Conservation (phyloP, 1,284 basidiomycete genomes). For the Apiotrichum veenhuisii region DNA sequence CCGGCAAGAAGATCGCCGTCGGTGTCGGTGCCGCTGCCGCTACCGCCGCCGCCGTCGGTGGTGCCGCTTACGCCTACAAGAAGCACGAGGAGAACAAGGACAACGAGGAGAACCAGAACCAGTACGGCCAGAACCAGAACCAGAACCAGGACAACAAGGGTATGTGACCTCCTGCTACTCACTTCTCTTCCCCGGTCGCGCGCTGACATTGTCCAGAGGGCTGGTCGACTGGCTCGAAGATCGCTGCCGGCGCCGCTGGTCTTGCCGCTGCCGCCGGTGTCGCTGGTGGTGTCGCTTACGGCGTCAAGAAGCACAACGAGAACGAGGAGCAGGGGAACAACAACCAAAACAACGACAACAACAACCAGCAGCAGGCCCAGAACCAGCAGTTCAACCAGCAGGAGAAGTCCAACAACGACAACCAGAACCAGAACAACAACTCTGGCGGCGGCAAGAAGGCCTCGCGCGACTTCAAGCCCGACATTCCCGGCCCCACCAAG, state of each 20-base stretch:
- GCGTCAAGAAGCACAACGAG: conserved; percentile 1
- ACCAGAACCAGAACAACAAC: background rate
- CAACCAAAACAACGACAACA: background rate
- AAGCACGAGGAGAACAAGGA: conserved; percentile 1
- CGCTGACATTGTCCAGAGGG: background rate
- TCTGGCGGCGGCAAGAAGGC: background rate
- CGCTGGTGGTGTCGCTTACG: conserved; percentile 1
- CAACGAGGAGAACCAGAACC: background rate
- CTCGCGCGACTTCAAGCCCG: conserved; percentile 1
- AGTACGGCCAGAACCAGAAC: background rate
- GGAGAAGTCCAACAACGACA: background rate
- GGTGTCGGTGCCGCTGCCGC: background rate
- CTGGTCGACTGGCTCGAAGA: conserved; percentile 5
- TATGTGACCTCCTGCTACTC: background rate
- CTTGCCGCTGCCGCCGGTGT: background rate
- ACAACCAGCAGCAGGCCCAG: background rate
- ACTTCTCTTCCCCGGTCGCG: background rate
- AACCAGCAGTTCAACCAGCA: background rate
- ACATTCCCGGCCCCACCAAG: conserved; percentile 1
- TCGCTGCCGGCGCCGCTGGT: conserved; percentile 1
- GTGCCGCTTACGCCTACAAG: background rate
- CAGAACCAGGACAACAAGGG: background rate
- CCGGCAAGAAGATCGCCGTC: conserved; percentile 3
- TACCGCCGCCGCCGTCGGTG: conserved; percentile 2
- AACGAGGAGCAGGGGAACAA: background rate